Evolutionary conservation across 139 green algal species (phyloP), one percentile per base, ranked within the genome.

Genomic region (Asterochloris sp.): DNA sequence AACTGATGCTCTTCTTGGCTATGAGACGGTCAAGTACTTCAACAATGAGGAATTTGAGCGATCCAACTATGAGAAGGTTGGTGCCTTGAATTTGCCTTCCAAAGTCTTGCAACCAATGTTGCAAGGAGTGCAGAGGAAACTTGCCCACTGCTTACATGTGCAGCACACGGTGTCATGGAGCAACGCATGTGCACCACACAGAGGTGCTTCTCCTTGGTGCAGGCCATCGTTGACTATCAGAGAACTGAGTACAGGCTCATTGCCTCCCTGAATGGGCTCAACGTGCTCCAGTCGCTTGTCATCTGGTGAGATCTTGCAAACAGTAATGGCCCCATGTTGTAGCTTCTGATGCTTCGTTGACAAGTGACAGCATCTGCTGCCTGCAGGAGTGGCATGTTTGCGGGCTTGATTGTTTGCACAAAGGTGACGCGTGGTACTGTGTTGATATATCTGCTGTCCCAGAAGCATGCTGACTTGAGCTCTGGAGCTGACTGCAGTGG

Each of bases 1-100:
- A 62, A 97, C 93, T 0, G 95, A 98, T 82, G 91, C 92, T 12
- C 88, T 98, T 80, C 90, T 98, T 0, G 98, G 98, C 87, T 98
- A 94, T 71, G 94, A 98, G 81, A 96, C 92, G 1, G 92, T 94
- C 76, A 93, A 94, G 87, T 92, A 94, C 83, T 98, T 97, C 84
- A 92, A 81, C 38, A 95, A 95, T 79, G 94, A 98, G 83, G 38
- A 71, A 11, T 85, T 93, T 71, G 94, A 98, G 88, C 69, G 81
- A 0, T 4, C 83, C 8, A 80, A 88, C n/a, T 96, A 92, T 76
- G 85, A 81, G 6, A 71, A 66, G 38, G 38, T 54, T 54, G 38
- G 38, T 54, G 38, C 6, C 38, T 54, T 54, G 38, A 54, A 2
- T 54, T 54, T 54, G 38, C 38, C 38, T 54, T n/a, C 38, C 38